Conservation (phyloP, 495 filamentous ascomycete genomes). For the Aspergillus panamensis region DNA sequence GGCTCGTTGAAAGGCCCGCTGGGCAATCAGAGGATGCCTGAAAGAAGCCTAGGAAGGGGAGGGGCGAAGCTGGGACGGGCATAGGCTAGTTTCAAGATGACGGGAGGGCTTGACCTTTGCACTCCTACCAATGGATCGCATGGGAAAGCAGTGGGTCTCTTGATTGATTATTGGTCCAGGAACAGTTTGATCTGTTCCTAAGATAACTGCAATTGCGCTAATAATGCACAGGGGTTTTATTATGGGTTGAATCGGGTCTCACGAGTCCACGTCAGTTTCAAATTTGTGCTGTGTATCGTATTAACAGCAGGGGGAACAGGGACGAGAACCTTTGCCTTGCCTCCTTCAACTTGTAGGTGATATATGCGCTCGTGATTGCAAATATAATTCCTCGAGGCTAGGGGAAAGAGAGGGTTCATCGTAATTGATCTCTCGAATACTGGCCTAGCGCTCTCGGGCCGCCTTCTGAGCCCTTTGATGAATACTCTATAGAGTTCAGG, state of each 20-base stretch:
- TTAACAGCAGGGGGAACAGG: neutral
- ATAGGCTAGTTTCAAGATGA: constrained; percentile 23
- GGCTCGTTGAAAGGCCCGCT: constrained; percentile 14
- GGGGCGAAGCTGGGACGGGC: constrained; percentile 9
- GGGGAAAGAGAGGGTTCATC: too few species aligned
- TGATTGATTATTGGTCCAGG: constrained; percentile 6
- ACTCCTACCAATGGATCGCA: constrained; percentile 14
- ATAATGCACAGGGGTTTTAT: constrained; percentile 20
- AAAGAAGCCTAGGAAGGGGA: constrained; percentile 6
- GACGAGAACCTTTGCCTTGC: too few species aligned
- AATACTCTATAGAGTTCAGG: neutral
- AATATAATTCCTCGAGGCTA: too few species aligned
- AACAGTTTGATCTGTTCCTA: constrained; percentile 13
- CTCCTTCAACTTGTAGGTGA: too few species aligned
- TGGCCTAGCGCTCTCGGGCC: neutral
- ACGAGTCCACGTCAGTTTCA: constrained; percentile 24
- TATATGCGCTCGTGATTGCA: too few species aligned
- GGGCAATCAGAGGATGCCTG: constrained; percentile 8
- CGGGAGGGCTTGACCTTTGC: constrained; percentile 11
- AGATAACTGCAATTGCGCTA: constrained; percentile 17
- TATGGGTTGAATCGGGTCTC: constrained; percentile 13
- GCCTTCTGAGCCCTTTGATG: neutral
- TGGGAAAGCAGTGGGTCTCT: neutral
- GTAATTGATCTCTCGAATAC: too few species aligned
- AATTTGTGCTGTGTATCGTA: constrained; percentile 10